These are phyloP conservation scores for Kokia cookei DNA, from an alignment of 441 rosid species.

Conservation along the genomic window DNA sequence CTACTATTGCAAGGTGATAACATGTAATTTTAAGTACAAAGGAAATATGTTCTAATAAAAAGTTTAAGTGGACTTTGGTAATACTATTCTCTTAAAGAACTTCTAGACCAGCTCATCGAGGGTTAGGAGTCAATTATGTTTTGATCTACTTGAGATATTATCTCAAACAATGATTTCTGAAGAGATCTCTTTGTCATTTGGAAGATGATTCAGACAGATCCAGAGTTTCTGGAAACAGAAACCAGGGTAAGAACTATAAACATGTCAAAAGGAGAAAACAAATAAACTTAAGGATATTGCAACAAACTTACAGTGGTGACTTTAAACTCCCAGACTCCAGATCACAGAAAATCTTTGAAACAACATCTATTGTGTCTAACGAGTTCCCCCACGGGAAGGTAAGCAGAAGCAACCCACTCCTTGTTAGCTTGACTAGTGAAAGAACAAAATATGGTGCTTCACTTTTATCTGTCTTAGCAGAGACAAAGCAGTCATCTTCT, in stretches of 20 bases:
- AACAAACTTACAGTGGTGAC: constrained; percentile 60
- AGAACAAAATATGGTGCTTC: constrained; percentile 32
- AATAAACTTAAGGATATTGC: background rate
- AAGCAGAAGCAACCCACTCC: constrained; percentile 79
- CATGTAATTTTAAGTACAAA: background rate
- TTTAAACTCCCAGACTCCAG: constrained; percentile 54
- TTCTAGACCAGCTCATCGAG: background rate
- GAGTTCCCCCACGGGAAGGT: constrained; percentile 42
- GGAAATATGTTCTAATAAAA: background rate
- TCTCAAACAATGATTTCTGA: background rate
- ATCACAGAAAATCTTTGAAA: constrained; percentile 42
- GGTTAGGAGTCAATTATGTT: background rate
- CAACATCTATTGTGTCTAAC: constrained; percentile 31
- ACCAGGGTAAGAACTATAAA: background rate
- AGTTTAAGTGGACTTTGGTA: background rate
- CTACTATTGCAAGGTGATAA: background rate
- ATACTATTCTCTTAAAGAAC: background rate
- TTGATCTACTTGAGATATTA: background rate
- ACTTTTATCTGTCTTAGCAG: constrained; percentile 17
- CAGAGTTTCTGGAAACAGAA: background rate
- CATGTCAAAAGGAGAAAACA: background rate
- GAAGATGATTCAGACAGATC: background rate
- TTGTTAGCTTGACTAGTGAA: constrained; percentile 79
- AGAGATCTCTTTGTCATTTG: background rate
- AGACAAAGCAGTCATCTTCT: constrained; percentile 14